Percentiles rank a stretch among this genome's conserved stretches.
Evolutionary conservation across 2,329 filamentous ascomycete genomes (phyloP).

Genomic region (Colletotrichum cuscutae): DNA sequence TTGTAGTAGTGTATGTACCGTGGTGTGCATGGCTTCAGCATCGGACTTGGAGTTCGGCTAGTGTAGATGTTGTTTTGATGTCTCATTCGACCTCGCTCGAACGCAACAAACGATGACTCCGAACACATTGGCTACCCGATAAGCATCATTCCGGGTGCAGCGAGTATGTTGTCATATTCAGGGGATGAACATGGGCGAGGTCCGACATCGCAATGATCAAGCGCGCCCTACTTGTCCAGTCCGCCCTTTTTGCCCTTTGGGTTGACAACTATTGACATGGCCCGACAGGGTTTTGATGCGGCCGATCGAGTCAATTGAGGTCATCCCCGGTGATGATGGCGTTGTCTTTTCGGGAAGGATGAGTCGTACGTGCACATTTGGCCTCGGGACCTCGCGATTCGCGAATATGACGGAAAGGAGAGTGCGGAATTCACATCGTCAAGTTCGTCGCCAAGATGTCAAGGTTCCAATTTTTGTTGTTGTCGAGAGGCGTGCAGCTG

Average conservation of each 20-base stretch:
- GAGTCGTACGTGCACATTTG: neutral
- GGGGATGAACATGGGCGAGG: neutral
- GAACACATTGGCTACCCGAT: neutral
- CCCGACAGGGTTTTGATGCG: conserved; percentile 7
- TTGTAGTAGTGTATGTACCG: no score
- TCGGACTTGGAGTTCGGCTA: neutral
- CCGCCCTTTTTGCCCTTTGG: conserved; percentile 5
- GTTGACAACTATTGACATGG: conserved; percentile 1
- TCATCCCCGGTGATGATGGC: neutral
- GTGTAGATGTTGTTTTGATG: neutral
- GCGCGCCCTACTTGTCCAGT: neutral
- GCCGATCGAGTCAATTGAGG: neutral
- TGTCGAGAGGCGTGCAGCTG: neutral
- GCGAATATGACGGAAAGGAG: neutral
- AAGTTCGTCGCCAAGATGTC: neutral
- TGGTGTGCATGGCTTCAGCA: neutral
- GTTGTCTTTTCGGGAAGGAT: neutral
- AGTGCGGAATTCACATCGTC: neutral
- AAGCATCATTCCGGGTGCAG: neutral
- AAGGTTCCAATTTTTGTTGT: neutral
- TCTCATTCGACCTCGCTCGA: neutral
- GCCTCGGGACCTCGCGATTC: neutral
- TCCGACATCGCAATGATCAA: conserved; percentile 20
- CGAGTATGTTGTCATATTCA: neutral
- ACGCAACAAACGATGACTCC: neutral